Base-by-base conservation (phyloP, 176 grass and related monocot genomes). In the Raddia guianensis region DNA sequence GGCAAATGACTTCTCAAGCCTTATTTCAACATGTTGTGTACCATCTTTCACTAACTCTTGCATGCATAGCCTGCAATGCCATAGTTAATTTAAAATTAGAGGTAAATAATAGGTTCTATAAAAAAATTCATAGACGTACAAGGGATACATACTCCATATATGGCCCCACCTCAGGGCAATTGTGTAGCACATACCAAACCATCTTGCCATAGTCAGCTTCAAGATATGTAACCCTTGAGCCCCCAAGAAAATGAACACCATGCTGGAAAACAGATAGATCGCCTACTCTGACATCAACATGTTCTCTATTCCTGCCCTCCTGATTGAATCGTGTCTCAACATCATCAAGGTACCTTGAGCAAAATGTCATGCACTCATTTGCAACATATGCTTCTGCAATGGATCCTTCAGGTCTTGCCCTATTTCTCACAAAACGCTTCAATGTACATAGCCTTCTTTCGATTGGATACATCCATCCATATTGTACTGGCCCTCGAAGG, bases 301-400 rank as follows among this genome's bases (percentile, higher is more conserved):
- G 18, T 43, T 20, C 79, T 5, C 15, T 63, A 8, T 72, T 72
- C 16, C 79, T 16, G 7, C 10, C 5, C 4, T 32, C 48, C 1
- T 8, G 0, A 9, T 61, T 82, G 14, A 7, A 18, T 46, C 69
- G 47, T 5, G 53, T 60, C 5, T 55, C 32, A 12, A 72, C 79
- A 82, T 82, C 66, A 55, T 45, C 65, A 8, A 58, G 53, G 12
- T 70, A 72, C 20, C 40, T 80, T 11, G 77, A 64, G 66, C 45
- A 80, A 68, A 43, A 43, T 0, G 35, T 80, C 18, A 78, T 15
- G 11, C 47, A 63, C 51, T 66, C 63, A 14, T 10, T 10, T 0
- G n/a, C 61, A 53, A 80, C 32, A 80, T 66, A 80, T 9, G 70
- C 12, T 50, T 73, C 27, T 14, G 70, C 70, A 52, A 73, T 73